Evolutionary conservation across 2,329 filamentous ascomycete genomes (phyloP), one percentile per base, ranked within the genome.

Genomic region (Dactylellina parvicollis): DNA sequence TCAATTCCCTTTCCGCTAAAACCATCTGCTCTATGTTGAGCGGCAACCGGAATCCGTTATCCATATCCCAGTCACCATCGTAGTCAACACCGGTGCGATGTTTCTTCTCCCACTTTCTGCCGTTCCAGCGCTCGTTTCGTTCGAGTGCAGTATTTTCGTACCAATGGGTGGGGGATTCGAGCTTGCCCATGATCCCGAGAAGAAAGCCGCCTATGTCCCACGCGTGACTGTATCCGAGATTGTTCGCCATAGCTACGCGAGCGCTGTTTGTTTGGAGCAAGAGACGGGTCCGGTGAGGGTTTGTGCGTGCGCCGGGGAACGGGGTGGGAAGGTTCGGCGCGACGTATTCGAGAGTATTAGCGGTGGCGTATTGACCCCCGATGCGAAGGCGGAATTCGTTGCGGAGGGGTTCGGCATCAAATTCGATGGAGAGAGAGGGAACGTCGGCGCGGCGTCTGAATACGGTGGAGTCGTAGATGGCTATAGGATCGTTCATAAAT

Each of bases 11-110:
- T 46, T 73, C 69, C 26, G 47, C 56, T n/a, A 7, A n/a, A 14
- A 50, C 40, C 20, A 73, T 73, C 16, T 73, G 18, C 12, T 22
- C 20, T 10, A 73, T 18, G 14, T 36, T 73, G 3, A 73, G 34
- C 3, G 69, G 69, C 20, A 26, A 14, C 3, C 47, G 54, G 38
- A 73, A 73, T 5, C 69, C 69, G 16, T 49, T 54, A 9, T 61
- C 54, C 69, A 73, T 73, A 44, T 73, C 69, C 69, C 69, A 73
- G 18, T 73, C 69, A 3, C 69, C 69, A 16, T 73, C 52, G 20
- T 32, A 49, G 18, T 73, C 69, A 12, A 60, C 30, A 14, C 69
- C 69, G 0, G 69, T 66, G 1, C 8, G 12, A 16, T 16, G 47
- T 14, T 56, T 66, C 5, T 18, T 24, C 9, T 26, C 47, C 32